These are phyloP conservation scores for Podosphaera fusca DNA, from an alignment of 2,329 filamentous ascomycete genomes.

Conservation along the genomic window DNA sequence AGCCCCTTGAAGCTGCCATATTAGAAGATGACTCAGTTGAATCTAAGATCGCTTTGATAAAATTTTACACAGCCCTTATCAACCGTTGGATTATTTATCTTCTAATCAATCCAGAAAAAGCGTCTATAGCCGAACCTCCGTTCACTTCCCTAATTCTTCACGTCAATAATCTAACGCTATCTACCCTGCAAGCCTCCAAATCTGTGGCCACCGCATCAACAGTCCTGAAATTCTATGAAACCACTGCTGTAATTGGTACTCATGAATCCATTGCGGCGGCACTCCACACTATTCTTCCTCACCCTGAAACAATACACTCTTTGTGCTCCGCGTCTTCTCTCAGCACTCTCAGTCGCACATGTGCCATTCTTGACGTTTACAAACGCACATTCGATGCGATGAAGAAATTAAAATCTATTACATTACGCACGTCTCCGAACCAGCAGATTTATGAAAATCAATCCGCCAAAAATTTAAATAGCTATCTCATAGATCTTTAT, in stretches of 20 bases:
- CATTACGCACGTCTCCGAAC: slow-evolving; percentile 24
- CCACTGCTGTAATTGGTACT: slow-evolving; percentile 31
- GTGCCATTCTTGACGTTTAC: slow-evolving; percentile 44
- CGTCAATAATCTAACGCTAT: slow-evolving; percentile 32
- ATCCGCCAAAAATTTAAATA: slow-evolving; percentile 40
- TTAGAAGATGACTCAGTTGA: slow-evolving; percentile 23
- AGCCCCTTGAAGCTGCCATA: slow-evolving; percentile 27
- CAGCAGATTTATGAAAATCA: slow-evolving; percentile 16
- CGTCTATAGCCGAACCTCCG: slow-evolving; percentile 5
- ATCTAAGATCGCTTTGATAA: slow-evolving; percentile 36
- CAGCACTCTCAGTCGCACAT: slow-evolving; percentile 43
- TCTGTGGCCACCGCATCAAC: slow-evolving; percentile 25
- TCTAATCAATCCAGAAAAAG: slow-evolving; percentile 17
- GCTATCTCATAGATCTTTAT: slow-evolving; percentile 68
- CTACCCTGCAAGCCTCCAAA: slow-evolving; percentile 31
- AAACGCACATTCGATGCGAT: slow-evolving; percentile 44
- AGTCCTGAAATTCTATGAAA: slow-evolving; percentile 48
- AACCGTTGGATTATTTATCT: slow-evolving; percentile 31
- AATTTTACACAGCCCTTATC: slow-evolving; percentile 44
- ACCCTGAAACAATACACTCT: slow-evolving; percentile 43
- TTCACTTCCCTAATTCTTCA: slow-evolving; percentile 24
- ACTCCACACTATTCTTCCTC: slow-evolving; percentile 45
- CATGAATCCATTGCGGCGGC: slow-evolving; percentile 25
- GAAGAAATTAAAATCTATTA: too few relatives aligned
- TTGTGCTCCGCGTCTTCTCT: slow-evolving; percentile 43